A percentile compares a stretch with the other conserved stretches of the same genome.
Evolutionary conservation across 345 rosid species (phyloP).

Genomic region (Nephelium lappaceum): DNA sequence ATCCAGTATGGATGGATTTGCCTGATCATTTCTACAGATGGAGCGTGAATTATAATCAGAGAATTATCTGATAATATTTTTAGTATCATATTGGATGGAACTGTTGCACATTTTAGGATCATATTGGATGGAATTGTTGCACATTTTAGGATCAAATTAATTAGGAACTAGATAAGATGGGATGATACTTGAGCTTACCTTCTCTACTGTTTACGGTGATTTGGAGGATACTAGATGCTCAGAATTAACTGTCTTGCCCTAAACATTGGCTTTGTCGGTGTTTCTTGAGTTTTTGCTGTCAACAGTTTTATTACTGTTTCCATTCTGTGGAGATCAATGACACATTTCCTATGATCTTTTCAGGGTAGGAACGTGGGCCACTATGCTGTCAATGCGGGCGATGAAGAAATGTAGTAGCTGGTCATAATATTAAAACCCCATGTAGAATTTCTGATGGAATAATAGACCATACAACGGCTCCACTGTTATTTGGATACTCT

Average conservation of each 20-base stretch:
- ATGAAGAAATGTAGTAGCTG: conserved; percentile 30
- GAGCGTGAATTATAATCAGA: not conserved
- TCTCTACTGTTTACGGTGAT: not conserved
- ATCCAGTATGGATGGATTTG: not conserved
- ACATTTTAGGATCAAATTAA: not conserved
- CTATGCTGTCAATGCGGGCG: conserved; percentile 36
- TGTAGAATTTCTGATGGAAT: conserved; percentile 11
- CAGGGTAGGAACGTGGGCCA: conserved; percentile 63
- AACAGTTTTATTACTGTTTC: not conserved
- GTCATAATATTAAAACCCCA: too few relatives aligned
- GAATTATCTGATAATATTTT: not conserved
- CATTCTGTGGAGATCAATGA: not conserved
- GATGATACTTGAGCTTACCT: not conserved
- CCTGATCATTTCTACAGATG: not conserved
- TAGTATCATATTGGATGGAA: not conserved
- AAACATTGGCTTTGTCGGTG: not conserved
- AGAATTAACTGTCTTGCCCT: not conserved
- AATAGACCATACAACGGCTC: not conserved
- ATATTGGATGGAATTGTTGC: not conserved
- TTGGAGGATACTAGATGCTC: not conserved
- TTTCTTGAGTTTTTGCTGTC: not conserved
- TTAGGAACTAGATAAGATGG: not conserved
- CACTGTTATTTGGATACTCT: not conserved
- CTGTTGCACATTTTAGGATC: not conserved
- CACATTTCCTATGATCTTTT: not conserved